These are phyloP conservation scores for Talaromyces sp. DNA, from an alignment of 2,329 filamentous ascomycete genomes.

Conservation along the genomic window DNA sequence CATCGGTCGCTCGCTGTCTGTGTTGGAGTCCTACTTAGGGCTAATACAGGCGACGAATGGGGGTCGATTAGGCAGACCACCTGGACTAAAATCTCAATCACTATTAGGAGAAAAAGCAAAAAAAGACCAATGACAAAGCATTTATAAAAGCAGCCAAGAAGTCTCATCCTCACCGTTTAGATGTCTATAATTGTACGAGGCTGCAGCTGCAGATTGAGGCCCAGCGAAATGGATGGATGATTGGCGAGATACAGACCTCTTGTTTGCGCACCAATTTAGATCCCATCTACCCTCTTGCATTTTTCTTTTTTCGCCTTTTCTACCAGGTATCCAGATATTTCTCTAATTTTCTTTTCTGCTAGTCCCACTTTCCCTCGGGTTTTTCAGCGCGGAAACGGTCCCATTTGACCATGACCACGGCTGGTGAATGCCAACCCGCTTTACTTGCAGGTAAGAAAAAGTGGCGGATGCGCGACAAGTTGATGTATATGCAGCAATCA, in stretches of 20 bases:
- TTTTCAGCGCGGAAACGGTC: slow-evolving; percentile 12
- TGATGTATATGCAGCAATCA: slow-evolving; percentile 11
- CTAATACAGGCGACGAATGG: not conserved
- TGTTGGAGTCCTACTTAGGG: not conserved
- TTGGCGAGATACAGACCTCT: slow-evolving; percentile 8
- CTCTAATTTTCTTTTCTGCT: not conserved
- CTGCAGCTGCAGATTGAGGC: slow-evolving; percentile 15
- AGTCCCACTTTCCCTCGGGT: slow-evolving; percentile 2
- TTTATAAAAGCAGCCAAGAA: not conserved
- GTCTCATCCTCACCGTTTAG: not conserved
- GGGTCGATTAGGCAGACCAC: not conserved
- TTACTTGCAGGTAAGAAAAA: not conserved
- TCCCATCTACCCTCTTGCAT: not conserved
- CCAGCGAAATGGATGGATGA: slow-evolving; percentile 1
- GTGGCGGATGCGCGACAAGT: slow-evolving; percentile 11
- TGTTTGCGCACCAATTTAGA: slow-evolving; percentile 6
- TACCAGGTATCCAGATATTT: not conserved
- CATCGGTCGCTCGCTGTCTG: not conserved
- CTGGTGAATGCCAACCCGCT: slow-evolving; percentile 8
- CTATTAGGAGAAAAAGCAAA: not conserved
- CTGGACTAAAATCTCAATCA: not conserved
- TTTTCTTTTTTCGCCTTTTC: not conserved
- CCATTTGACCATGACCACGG: slow-evolving; percentile 5
- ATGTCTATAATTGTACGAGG: slow-evolving; percentile 8
- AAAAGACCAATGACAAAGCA: not conserved